Evolutionary conservation across 225 moss, liverwort and hornwort species (phyloP), one percentile per base, ranked within the genome.

Genomic region (Neckera pumila): DNA sequence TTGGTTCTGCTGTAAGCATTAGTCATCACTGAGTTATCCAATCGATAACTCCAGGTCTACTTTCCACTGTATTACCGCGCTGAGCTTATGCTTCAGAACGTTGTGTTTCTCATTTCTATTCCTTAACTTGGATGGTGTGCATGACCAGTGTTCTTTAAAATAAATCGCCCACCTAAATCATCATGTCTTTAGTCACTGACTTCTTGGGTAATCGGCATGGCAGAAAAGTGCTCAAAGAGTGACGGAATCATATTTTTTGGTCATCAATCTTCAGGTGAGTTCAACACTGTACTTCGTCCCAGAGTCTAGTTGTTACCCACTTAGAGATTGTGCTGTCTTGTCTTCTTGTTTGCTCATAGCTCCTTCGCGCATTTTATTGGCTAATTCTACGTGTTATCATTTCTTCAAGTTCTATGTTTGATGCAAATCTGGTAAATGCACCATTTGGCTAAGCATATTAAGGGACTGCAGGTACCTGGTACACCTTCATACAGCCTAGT

Each of bases 241-340:
- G 89, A 90, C 90, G 20, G 94, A 94, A 61, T 96, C 97, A 49
- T 97, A 90, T 86, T 98, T 98, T 86, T 93, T 98, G 90, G 76
- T 98, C 82, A 88, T 97, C 89, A 98, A 98, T 89, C 92, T 98
- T 87, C 98, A 98, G 92, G 97, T 97, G 84, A 91, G 92, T 93
- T 85, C 66, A 88, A 49, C 36, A 65, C 57, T 87, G 74, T 42
- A 45, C 49, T 88, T 86, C 34, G 22, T 82, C 85, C 72, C 26
- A 67, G 58, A 57, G 34, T 79, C 36, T 66, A 79, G 62, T 43
- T 45, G 38, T 66, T 61, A 53, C 54, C 28, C 33, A 45, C 75
- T 80, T 79, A 38, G 73, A 72, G 77, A 45, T 88, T 83, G 57
- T 88, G 70, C 60, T 83, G 61, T 34, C 78, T n/a, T 73, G 79